Conservation (phyloP, 1,284 basidiomycete species). For the Coniophora puteana region DNA sequence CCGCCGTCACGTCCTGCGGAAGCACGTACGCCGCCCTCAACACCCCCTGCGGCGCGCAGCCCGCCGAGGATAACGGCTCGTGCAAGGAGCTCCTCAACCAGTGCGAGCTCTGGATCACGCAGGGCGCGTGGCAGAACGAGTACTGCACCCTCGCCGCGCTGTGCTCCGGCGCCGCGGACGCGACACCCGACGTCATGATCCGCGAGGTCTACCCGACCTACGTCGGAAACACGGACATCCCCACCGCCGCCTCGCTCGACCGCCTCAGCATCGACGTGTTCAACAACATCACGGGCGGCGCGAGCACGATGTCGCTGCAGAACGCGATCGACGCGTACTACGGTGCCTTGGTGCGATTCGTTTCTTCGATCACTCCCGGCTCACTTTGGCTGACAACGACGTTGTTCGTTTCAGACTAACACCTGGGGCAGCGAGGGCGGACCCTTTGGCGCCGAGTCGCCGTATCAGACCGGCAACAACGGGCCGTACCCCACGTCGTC, state of each 20-base stretch:
- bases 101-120: neutral
- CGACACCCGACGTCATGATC: constrained; percentile 1
- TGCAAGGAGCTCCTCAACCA: neutral
- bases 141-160: neutral
- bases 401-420: too few species aligned
- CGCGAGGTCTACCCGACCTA: neutral
- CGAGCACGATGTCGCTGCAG: constrained; percentile 17
- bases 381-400: too few species aligned
- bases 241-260: too few species aligned
- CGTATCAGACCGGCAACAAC: constrained; percentile 5
- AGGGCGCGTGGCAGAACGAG: constrained; percentile 1
- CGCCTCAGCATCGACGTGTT: too few species aligned
- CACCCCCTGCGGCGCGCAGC: constrained; percentile 1
- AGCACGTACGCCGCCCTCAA: neutral
- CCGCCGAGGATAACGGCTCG: neutral
- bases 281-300: constrained; percentile 15
- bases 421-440: too few species aligned
- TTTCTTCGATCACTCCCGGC: too few species aligned
- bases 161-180: constrained; percentile 1
- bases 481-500: constrained; percentile 23
- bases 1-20: constrained; percentile 1
- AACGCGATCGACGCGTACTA: constrained; percentile 21
- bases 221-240: neutral
- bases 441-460: constrained; percentile 8
- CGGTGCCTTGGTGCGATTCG: too few species aligned